A percentile compares a stretch with the other conserved stretches of the same genome.
Conservation (phyloP, 2,329 filamentous ascomycete genomes). For the Pyrenochaeta sp. region DNA sequence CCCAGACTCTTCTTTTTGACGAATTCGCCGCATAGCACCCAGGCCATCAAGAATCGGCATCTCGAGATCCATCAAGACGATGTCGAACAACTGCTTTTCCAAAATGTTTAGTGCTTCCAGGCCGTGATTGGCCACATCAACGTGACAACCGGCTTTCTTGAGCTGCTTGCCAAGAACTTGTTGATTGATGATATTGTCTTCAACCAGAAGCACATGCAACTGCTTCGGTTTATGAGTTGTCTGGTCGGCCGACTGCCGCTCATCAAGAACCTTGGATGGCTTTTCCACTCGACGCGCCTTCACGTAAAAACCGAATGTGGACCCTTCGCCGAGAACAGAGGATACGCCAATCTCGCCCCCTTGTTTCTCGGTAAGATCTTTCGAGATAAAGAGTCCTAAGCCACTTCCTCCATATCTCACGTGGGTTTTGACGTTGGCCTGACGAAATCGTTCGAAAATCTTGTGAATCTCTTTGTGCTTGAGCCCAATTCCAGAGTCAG, state of each 20-base stretch:
- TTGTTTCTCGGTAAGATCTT: conserved; percentile 54
- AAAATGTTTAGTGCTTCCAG: conserved; percentile 44
- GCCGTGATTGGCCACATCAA: conserved; percentile 47
- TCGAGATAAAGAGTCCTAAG: conserved; percentile 55
- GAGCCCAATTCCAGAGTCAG: conserved; percentile 53
- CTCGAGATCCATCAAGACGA: conserved; percentile 59
- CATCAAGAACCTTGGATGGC: conserved; percentile 10
- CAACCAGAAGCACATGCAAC: conserved; percentile 44
- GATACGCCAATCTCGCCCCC: conserved; percentile 57
- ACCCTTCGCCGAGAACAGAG: conserved; percentile 45
- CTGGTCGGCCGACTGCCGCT: conserved; percentile 7
- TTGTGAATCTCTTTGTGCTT: conserved; percentile 48
- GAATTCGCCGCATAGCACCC: conserved; percentile 55
- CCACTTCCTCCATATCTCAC: conserved; percentile 55
- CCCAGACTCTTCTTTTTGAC: conserved; percentile 53
- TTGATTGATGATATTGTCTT: conserved; percentile 52
- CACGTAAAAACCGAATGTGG: conserved; percentile 57
- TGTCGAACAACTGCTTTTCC: conserved; percentile 38
- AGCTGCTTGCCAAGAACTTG: conserved; percentile 47
- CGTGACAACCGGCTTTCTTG: conserved; percentile 40
- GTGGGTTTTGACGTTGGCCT: conserved; percentile 47
- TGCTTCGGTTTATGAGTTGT: conserved; percentile 7
- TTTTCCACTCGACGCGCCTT: conserved; percentile 37
- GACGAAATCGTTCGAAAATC: conserved; percentile 46
- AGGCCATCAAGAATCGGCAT: conserved; percentile 63